Percentiles rank a stretch among this genome's conserved stretches.
Evolutionary conservation across 805 yeast genomes (phyloP).

Genomic region (Jamesozyma spencerorum): DNA sequence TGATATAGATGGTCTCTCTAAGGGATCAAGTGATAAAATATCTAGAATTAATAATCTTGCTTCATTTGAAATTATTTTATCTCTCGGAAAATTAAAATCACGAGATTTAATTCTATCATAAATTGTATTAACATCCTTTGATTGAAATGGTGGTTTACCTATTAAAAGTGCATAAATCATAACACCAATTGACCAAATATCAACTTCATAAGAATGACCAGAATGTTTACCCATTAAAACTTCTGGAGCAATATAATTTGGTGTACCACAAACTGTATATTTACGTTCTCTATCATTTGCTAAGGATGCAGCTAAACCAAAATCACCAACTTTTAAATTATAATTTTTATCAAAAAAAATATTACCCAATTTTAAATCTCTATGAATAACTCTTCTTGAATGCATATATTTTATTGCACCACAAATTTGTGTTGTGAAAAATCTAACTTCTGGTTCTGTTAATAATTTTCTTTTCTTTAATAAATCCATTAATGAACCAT

Average conservation of each 20-base stretch:
- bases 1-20: conserved; percentile 69
- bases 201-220: conserved; percentile 93
- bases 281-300: conserved; percentile 64
- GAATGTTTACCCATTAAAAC: conserved; percentile 77
- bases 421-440: conserved; percentile 80
- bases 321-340: conserved; percentile 95
- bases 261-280: conserved; percentile 96
- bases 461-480: conserved; percentile 75
- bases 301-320: conserved; percentile 95
- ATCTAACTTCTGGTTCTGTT: conserved; percentile 86
- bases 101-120: conserved; percentile 83
- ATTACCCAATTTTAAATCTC: conserved; percentile 93
- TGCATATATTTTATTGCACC: conserved; percentile 94
- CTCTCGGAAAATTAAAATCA: conserved; percentile 71
- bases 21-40: conserved; percentile 69
- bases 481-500: conserved; percentile 89
- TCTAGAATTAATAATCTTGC: conserved; percentile 67
- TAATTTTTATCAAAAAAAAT: conserved; percentile 88
- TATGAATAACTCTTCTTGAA: conserved; percentile 81
- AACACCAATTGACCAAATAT: conserved; percentile 95
- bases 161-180: conserved; percentile 87
- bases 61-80: conserved; percentile 52
- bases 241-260: conserved; percentile 97
- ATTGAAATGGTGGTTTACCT: conserved; percentile 97
- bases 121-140: conserved; percentile 84